Conservation (phyloP, 1,139 yeast genomes). For the Yamadazyma atlantica region DNA sequence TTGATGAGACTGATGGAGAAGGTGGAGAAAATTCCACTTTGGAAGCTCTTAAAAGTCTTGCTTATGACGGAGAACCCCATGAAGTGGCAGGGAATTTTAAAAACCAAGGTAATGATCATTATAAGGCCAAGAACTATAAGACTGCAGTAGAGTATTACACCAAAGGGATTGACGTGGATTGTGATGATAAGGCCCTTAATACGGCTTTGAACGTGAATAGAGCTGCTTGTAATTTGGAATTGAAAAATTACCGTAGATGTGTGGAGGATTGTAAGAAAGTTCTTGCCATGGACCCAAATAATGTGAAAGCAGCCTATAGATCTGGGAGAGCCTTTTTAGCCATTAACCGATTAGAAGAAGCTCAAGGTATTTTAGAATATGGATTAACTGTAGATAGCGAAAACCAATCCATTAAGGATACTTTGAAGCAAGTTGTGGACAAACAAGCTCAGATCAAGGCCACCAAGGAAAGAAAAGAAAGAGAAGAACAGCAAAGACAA, state of each 20-base stretch:
- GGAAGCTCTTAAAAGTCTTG: slow-evolving; percentile 88
- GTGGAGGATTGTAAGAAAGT: slow-evolving; percentile 84
- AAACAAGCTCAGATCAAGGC: slow-evolving; percentile 38
- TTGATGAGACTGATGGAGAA: slow-evolving; percentile 75
- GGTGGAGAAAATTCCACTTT: slow-evolving; percentile 73
- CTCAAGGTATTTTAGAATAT: slow-evolving; percentile 61
- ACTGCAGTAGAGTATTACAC: slow-evolving; percentile 79
- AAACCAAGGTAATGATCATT: slow-evolving; percentile 90
- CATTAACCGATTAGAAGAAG: slow-evolving; percentile 71
- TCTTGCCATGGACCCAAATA: slow-evolving; percentile 61
- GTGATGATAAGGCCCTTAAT: slow-evolving; percentile 52
- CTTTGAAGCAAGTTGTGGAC: slow-evolving; percentile 38
- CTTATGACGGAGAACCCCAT: slow-evolving; percentile 93
- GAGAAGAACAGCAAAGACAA: slow-evolving; percentile 31
- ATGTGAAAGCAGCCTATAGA: slow-evolving; percentile 81
- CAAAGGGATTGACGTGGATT: slow-evolving; percentile 73
- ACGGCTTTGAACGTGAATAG: slow-evolving; percentile 73
- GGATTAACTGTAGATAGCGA: slow-evolving; percentile 61
- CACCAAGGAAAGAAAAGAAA: slow-evolving; percentile 30
- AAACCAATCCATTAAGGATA: slow-evolving; percentile 51
- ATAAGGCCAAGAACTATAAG: slow-evolving; percentile 63
- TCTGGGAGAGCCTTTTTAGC: slow-evolving; percentile 79
- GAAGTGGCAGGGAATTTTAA: slow-evolving; percentile 90
- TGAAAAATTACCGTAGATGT: slow-evolving; percentile 81
- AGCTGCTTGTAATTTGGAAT: slow-evolving; percentile 88